Conservation (phyloP, 2,329 filamentous ascomycete genomes). For the Fusarium pininemorale region DNA sequence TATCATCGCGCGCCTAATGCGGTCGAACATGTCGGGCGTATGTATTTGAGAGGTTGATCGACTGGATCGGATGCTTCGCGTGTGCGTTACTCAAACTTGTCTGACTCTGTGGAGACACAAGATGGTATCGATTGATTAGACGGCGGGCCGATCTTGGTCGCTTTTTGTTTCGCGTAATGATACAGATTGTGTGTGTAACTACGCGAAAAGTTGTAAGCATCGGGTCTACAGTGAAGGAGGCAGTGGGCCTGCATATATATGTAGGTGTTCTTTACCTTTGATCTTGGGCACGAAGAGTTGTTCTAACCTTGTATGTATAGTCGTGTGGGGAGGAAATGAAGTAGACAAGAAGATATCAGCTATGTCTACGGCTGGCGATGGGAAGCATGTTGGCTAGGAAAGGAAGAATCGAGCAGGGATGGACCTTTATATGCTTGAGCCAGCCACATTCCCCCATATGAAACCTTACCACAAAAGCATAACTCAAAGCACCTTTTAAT, state of each 20-base stretch:
- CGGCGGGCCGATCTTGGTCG: background rate
- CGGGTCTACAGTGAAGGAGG: rapidly evolving
- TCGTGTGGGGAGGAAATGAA: rapidly evolving
- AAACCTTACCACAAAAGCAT: background rate
- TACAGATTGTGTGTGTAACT: rapidly evolving
- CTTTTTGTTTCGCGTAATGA: too few species aligned
- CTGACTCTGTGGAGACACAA: background rate
- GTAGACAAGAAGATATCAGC: rapidly evolving
- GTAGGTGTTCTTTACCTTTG: too few species aligned
- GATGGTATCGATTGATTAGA: background rate
- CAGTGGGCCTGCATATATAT: too few species aligned
- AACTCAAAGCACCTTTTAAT: rapidly evolving
- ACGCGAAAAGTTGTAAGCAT: rapidly evolving
- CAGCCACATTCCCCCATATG: background rate
- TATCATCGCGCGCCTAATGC: background rate
- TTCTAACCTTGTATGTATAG: rapidly evolving
- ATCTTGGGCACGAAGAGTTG: rapidly evolving
- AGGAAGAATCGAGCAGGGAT: background rate
- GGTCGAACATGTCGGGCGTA: background rate
- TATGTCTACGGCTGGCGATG: background rate
- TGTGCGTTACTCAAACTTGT: too few species aligned
- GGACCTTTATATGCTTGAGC: background rate
- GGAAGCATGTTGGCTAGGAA: too few species aligned
- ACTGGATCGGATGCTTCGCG: background rate
- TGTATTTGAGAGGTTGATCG: background rate